A percentile compares a stretch with the other conserved stretches of the same genome.
These are phyloP conservation scores for Heliamphora pulchella DNA, from an alignment of 179 eudicot genomes.

Conservation along the genomic window DNA sequence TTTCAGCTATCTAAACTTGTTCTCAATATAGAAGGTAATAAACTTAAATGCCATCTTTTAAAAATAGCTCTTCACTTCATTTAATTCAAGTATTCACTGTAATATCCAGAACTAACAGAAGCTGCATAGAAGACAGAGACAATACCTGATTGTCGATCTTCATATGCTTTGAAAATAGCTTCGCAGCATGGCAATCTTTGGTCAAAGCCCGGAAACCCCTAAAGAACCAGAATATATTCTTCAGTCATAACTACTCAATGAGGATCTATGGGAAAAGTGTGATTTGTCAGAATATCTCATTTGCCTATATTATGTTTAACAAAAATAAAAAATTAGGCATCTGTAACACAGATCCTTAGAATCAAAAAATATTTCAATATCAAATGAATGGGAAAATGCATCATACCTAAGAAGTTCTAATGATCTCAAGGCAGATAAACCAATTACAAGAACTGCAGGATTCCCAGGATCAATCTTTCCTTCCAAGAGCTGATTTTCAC, in stretches of 20 bases:
- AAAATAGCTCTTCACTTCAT: neutral
- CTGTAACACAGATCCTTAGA: neutral
- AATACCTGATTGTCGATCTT: slow-evolving; percentile 93
- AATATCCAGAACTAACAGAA: neutral
- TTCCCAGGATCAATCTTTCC: slow-evolving; percentile 72
- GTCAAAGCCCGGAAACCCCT: slow-evolving; percentile 77
- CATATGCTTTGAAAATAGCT: slow-evolving; percentile 92
- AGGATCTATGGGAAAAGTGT: neutral
- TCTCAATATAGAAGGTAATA: neutral
- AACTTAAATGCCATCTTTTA: neutral
- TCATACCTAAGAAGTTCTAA: slow-evolving; percentile 71
- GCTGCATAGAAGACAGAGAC: slow-evolving; percentile 12
- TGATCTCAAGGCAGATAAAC: slow-evolving; percentile 74
- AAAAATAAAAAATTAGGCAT: neutral
- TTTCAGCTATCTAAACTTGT: neutral
- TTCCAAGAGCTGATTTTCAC: slow-evolving; percentile 49
- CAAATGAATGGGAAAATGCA: slow-evolving; percentile 13
- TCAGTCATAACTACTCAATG: slow-evolving; percentile 11
- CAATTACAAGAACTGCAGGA: slow-evolving; percentile 69
- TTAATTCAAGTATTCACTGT: neutral
- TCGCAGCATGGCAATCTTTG: slow-evolving; percentile 75
- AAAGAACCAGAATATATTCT: slow-evolving; percentile 11
- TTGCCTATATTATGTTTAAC: neutral
- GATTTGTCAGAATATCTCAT: neutral
- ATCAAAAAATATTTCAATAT: slow-evolving; percentile 11